phyloP scores from a whole-genome alignment of 106 monocot genomes.

The Dendrobium nobile region DNA sequence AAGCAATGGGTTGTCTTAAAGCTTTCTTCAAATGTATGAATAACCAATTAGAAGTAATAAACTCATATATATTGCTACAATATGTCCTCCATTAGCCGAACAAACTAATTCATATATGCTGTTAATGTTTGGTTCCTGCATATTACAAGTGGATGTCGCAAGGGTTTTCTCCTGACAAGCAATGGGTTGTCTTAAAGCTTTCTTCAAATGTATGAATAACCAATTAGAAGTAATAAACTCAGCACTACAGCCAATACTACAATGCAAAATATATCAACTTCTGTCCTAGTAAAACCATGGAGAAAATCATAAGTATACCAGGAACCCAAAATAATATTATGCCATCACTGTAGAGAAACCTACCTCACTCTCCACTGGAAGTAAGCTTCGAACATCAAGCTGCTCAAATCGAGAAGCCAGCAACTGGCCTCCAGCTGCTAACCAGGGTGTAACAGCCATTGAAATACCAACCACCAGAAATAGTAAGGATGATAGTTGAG shows the following conservation, averaged over 20 bases:
- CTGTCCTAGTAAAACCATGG: background rate
- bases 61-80: background rate
- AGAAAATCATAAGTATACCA: background rate
- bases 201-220: background rate
- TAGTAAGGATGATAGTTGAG: constrained; percentile 78
- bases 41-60: background rate
- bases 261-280: background rate
- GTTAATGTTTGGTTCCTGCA: background rate
- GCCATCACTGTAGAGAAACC: background rate
- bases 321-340: background rate
- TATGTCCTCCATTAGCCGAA: background rate
- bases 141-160: background rate
- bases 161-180: background rate
- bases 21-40: background rate
- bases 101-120: background rate
- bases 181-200: background rate
- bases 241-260: background rate
- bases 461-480: constrained; percentile 97
- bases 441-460: constrained; percentile 96
- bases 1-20: background rate
- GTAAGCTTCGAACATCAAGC: constrained; percentile 89
- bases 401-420: constrained; percentile 97
- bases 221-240: background rate
- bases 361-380: constrained; percentile 96
- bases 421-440: constrained; percentile 93